Evolutionary conservation across 2,329 filamentous ascomycete genomes (phyloP), one percentile per base, ranked within the genome.

Genomic region (Aureobasidium uvarum): DNA sequence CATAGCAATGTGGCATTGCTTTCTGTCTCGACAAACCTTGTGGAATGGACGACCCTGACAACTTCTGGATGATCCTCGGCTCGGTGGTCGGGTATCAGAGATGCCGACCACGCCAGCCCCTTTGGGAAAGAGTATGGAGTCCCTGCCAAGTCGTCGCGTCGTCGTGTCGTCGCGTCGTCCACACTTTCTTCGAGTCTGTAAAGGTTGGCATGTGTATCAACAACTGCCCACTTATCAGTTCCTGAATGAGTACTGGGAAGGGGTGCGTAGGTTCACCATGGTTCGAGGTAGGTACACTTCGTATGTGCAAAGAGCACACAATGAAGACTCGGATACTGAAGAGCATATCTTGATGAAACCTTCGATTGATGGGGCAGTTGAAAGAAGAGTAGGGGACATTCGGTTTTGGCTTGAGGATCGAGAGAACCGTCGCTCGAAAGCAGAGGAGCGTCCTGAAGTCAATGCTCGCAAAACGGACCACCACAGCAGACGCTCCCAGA

Each of bases 151-250:
- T 51, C 25, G 45, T 16, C 58, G 58, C 58, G 58, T 62, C 58
- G 58, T 16, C 58, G 58, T 45, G 58, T 62, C 58, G 58, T 62
- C 58, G 58, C 58, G 58, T 62, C 58, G 41, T 62, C 58, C 58
- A 14, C 11, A 20, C 38, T 36, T n/a, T 25, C 16, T 20, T 33
- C 8, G 41, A 48, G 41, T 38, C 41, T 25, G 28, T 13, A 38
- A 50, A 18, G 20, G 28, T 28, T 18, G 31, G 39, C 20, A 50
- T 31, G 31, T 20, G 43, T 36, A 14, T 20, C 14, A 39, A 41
- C 43, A 41, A 50, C 45, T 6, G 50, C 10, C 28, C n/a, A 62
- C 33, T 20, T 10, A 39, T 28, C 20, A 48, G 25, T 39, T n/a
- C 13, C 25, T 13, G 25, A 11, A 14, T 8, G 5, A 5, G 20